phyloP scores from a whole-genome alignment of 2,329 filamentous ascomycete genomes.

The Sclerotinia subarctica region DNA sequence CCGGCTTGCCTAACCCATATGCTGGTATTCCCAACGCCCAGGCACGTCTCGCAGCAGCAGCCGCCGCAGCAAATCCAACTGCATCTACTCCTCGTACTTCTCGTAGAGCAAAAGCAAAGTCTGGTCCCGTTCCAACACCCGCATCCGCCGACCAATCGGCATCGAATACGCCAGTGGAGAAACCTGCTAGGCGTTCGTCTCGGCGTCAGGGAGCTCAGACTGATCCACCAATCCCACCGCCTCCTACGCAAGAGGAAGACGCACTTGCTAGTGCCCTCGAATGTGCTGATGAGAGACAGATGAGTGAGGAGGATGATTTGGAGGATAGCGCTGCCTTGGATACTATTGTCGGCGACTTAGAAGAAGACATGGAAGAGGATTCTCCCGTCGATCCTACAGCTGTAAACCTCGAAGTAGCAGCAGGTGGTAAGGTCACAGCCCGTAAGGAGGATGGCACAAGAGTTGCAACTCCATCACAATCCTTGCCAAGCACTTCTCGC shows the following conservation, averaged over 20 bases:
- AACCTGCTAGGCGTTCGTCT: slow-evolving; percentile 59
- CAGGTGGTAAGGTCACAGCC: slow-evolving; percentile 83
- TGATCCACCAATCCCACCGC: slow-evolving; percentile 52
- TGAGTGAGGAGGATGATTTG: slow-evolving; percentile 69
- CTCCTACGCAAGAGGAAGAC: slow-evolving; percentile 57
- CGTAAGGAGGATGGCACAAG: slow-evolving; percentile 88
- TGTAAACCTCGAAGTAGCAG: slow-evolving; percentile 85
- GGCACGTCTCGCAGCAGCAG: slow-evolving; percentile 32
- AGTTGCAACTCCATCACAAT: slow-evolving; percentile 75
- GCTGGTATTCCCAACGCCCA: slow-evolving; percentile 35
- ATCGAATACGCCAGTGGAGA: slow-evolving; percentile 52
- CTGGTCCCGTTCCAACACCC: slow-evolving; percentile 43
- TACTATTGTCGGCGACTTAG: slow-evolving; percentile 84
- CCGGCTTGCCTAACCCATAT: slow-evolving; percentile 55
- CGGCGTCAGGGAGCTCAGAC: slow-evolving; percentile 55
- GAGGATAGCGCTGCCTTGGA: slow-evolving; percentile 68
- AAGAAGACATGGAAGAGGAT: slow-evolving; percentile 76
- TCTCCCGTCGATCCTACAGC: slow-evolving; percentile 77
- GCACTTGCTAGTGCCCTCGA: slow-evolving; percentile 71
- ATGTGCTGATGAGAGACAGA: slow-evolving; percentile 86
- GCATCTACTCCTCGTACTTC: slow-evolving; percentile 39
- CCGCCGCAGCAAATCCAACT: slow-evolving; percentile 41
- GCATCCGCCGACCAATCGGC: slow-evolving; percentile 42
- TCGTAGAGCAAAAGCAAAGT: slow-evolving; percentile 45
- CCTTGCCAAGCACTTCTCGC: slow-evolving; percentile 46